Evolutionary conservation across 2,329 filamentous ascomycete genomes (phyloP).

Genomic region (Metarhizium robertsii): DNA sequence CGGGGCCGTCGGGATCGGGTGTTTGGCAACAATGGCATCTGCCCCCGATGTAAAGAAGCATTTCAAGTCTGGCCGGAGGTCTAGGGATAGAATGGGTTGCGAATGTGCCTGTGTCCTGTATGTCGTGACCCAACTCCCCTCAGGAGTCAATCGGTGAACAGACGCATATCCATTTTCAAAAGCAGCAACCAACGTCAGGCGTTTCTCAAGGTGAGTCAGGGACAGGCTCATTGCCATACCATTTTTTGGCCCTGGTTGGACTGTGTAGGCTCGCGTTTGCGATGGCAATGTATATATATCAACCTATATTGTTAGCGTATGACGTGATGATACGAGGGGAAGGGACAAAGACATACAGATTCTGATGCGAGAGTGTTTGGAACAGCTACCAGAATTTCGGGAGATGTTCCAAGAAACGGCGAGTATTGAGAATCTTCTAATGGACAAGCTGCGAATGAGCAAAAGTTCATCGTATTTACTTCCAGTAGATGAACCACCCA

Average conservation of each 20-base stretch:
- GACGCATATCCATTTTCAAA: constrained; percentile 79
- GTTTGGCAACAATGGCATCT: constrained; percentile 69
- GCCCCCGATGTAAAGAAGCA: constrained; percentile 75
- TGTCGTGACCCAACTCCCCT: constrained; percentile 36
- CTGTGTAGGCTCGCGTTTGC: constrained; percentile 55
- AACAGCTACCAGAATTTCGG: constrained; percentile 61
- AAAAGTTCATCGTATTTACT: constrained; percentile 95
- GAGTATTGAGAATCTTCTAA: constrained; percentile 16
- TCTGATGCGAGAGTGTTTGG: constrained; percentile 70
- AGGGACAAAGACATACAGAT: constrained; percentile 36
- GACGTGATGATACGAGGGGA: neutral
- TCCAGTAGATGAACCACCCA: constrained; percentile 79
- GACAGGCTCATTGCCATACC: constrained; percentile 87
- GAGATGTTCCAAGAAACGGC: constrained; percentile 12
- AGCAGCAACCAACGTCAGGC: constrained; percentile 59
- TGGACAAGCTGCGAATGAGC: constrained; percentile 62
- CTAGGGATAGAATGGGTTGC: constrained; percentile 74
- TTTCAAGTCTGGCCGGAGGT: constrained; percentile 37
- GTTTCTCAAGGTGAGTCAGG: constrained; percentile 41
- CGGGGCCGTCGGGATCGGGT: constrained; percentile 46
- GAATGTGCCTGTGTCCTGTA: constrained; percentile 62
- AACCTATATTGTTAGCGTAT: constrained; percentile 34
- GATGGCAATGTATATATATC: constrained; percentile 79
- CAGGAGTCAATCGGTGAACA: constrained; percentile 44
- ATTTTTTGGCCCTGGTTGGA: constrained; percentile 39